These are phyloP conservation scores for Ailanthus altissimus DNA, from an alignment of 345 rosid species.

Conservation along the genomic window DNA sequence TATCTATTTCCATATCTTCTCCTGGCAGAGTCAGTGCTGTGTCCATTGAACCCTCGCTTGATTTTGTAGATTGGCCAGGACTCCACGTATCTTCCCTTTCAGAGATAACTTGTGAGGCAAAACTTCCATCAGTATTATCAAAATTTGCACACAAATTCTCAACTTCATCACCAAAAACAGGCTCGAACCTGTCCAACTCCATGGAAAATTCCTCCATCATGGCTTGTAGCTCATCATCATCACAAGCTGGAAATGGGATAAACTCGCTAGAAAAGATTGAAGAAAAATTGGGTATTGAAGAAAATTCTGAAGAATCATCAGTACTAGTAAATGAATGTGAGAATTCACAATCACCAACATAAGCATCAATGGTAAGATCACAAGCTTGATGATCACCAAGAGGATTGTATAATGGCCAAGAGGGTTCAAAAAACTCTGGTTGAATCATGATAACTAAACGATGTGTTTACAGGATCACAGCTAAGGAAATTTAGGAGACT, in stretches of 20 bases:
- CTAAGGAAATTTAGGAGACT: not conserved
- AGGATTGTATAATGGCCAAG: conserved; percentile 31
- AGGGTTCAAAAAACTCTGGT: conserved; percentile 25
- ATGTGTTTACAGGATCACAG: not conserved
- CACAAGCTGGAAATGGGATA: conserved; percentile 14
- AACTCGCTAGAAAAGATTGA: conserved; percentile 14
- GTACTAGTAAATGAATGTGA: conserved; percentile 28
- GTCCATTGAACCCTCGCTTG: conserved; percentile 32
- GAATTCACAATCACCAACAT: conserved; percentile 25
- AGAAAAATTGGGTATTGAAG: conserved; percentile 18
- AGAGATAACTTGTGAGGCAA: conserved; percentile 14
- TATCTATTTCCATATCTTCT: conserved; percentile 32
- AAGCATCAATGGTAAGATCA: conserved; percentile 11
- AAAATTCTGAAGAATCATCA: conserved; percentile 24
- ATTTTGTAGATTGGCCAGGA: conserved; percentile 35
- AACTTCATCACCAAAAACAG: conserved; percentile 20
- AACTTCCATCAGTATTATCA: conserved; percentile 24
- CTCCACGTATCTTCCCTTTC: conserved; percentile 31
- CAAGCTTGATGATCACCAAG: no score
- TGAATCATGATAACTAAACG: conserved; percentile 32
- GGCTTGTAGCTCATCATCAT: conserved; percentile 18
- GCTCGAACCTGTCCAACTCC: conserved; percentile 25
- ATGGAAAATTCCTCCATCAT: conserved; percentile 24
- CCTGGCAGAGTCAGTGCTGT: conserved; percentile 24
- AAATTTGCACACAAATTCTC: conserved; percentile 6